phyloP scores from a whole-genome alignment of 768 basidiomycete species.

The Amyloporia xantha region DNA sequence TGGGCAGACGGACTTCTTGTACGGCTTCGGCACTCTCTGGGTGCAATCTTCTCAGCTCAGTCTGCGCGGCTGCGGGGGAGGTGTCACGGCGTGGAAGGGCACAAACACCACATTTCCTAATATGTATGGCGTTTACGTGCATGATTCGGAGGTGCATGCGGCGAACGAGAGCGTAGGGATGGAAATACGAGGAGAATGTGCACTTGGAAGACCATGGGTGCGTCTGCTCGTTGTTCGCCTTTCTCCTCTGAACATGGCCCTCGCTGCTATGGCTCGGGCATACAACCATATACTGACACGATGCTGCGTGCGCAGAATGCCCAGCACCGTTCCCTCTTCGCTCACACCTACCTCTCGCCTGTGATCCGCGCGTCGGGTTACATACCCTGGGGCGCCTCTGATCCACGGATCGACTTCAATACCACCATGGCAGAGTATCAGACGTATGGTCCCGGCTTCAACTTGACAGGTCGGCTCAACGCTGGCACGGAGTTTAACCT shows the following conservation, averaged over 20 bases:
- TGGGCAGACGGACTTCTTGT: conserved; percentile 54
- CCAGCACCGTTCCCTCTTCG: neutral
- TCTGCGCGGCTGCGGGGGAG: conserved; percentile 59
- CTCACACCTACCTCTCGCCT: neutral
- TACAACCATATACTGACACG: neutral
- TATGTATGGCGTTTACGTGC: conserved; percentile 50
- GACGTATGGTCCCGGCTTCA: neutral
- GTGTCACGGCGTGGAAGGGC: conserved; percentile 60
- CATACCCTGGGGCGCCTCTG: neutral
- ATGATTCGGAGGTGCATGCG: conserved; percentile 37
- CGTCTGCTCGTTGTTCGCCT: neutral
- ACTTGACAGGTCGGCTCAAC: neutral
- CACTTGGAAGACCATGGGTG: neutral
- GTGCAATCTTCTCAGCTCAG: conserved; percentile 32
- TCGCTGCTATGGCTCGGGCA: neutral
- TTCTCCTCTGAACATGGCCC: neutral
- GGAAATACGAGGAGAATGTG: neutral
- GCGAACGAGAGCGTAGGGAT: neutral
- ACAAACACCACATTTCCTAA: conserved; percentile 43
- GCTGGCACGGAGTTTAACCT: neutral
- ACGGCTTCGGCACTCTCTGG: neutral
- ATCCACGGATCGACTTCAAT: neutral
- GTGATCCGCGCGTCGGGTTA: neutral
- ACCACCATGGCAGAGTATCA: neutral
- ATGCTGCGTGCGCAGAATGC: neutral